Base-by-base conservation (phyloP, 192 early-diverging fungal species). In the Rhizophagus prolifer region DNA sequence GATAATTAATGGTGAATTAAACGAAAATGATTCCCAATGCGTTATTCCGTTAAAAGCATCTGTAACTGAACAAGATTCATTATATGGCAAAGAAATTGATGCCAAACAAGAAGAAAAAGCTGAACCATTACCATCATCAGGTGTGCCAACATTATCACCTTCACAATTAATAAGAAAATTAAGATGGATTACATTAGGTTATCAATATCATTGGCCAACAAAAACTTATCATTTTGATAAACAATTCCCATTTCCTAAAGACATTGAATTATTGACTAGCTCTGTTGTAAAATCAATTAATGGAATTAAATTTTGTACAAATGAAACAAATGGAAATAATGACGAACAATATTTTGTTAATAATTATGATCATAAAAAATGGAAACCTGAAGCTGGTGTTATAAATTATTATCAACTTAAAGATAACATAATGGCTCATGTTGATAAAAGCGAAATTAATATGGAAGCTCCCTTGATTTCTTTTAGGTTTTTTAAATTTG, bases 351-450 rank as follows among this genome's bases (percentile, higher is more conserved):
- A 25, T 34, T 78, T 72, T 65, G 46, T 83, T 5, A 94, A 92
- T 67, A 80, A 80, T 1, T 96, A 93, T 76, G 50, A 82, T 10
- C 85, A 84, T 13, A 68, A 82, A 2, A 61, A 84, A 44, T 97
- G 88, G 79, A 82, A 79, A 50, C 85, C 94, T 67, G 93, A 99
- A 79, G 97, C 95, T 4, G 97, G 96, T 3, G 95, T 99, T 1
- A 79, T 99, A 38, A 99, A 99, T 81, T 97, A 93, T 78, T 99
- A 99, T 78, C 91, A 93, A 47, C 82, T 88, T 61, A 85, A 88
- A 28, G 92, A 96, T 74, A 83, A 91, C 6, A 84, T 99, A 79
- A 96, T 93, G 83, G 95, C 89, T 10, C 97, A 99, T 82, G 95
- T 97, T 41, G 97, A 99, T 81, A 86, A 89, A 61, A 96, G 94